Evolutionary conservation across 2,329 filamentous ascomycete genomes (phyloP).

Genomic region (Cladophialophora immunda): DNA sequence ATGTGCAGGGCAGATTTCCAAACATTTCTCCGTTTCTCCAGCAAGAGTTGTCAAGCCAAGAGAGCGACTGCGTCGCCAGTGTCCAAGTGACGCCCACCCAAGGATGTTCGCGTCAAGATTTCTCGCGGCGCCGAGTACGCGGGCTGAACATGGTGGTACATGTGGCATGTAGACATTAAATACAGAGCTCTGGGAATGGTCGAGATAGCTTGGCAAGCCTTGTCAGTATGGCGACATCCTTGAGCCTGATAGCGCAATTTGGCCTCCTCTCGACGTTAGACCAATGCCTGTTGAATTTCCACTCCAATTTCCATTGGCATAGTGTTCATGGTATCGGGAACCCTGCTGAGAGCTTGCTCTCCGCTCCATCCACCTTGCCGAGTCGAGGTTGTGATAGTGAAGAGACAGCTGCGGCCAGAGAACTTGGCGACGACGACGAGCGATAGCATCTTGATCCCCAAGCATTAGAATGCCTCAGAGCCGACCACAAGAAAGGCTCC

Average conservation of each 20-base stretch:
- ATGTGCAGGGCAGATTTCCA: not conserved
- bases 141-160: not conserved
- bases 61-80: not conserved
- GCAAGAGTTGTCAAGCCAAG: conserved; percentile 1
- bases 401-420: not conserved
- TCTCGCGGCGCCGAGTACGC: conserved; percentile 7
- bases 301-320: not conserved
- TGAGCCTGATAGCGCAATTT: conserved; percentile 12
- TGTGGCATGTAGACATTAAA: not conserved
- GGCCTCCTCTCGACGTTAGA: not conserved
- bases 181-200: not conserved
- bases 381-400: not conserved
- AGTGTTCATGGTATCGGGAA: not conserved
- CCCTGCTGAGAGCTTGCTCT: not conserved
- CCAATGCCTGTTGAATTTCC: not conserved
- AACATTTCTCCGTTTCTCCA: not conserved
- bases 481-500: not conserved
- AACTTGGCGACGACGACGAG: not conserved
- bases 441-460: not conserved
- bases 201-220: conserved; percentile 15
- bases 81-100: not conserved
- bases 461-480: not conserved
- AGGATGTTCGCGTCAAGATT: not conserved
- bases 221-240: conserved; percentile 17
- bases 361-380: not conserved